Percentiles rank a stretch among this genome's conserved stretches.
These are phyloP conservation scores for Balakata baccata DNA, from an alignment of 345 rosid species.

Conservation along the genomic window DNA sequence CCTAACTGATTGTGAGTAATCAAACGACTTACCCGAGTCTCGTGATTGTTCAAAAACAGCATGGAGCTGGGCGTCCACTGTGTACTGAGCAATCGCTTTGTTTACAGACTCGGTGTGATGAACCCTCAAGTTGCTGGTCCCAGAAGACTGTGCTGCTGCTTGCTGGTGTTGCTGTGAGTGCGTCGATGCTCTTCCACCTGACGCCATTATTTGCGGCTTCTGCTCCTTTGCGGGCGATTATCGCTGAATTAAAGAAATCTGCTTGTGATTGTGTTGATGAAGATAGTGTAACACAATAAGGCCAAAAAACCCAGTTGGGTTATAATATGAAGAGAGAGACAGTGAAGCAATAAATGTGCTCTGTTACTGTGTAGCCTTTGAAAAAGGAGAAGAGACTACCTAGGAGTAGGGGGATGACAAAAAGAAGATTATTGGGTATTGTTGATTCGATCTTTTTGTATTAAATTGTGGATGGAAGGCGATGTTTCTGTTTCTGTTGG, in stretches of 20 bases:
- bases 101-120: slow-evolving; percentile 48
- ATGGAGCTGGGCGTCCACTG: slow-evolving; percentile 85
- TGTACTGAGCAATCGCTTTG: slow-evolving; percentile 94
- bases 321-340: neutral
- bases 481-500: neutral
- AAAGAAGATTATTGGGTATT: neutral
- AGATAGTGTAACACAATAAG: neutral
- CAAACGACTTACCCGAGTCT: slow-evolving; percentile 79
- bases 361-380: neutral
- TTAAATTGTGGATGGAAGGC: neutral
- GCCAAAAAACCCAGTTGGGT: neutral
- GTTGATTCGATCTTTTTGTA: no score
- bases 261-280: neutral
- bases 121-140: slow-evolving; percentile 43
- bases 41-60: slow-evolving; percentile 93
- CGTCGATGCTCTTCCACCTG: slow-evolving; percentile 24
- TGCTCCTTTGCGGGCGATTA: neutral
- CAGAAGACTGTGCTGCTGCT: slow-evolving; percentile 42
- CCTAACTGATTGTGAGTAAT: slow-evolving; percentile 69
- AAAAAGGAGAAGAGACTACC: neutral
- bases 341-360: neutral
- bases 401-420: neutral
- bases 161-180: slow-evolving; percentile 6
- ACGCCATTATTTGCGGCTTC: slow-evolving; percentile 31
- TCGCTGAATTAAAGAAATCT: neutral